Conservation (phyloP, 495 filamentous ascomycete genomes). For the Hypoxylon subgilvum region DNA sequence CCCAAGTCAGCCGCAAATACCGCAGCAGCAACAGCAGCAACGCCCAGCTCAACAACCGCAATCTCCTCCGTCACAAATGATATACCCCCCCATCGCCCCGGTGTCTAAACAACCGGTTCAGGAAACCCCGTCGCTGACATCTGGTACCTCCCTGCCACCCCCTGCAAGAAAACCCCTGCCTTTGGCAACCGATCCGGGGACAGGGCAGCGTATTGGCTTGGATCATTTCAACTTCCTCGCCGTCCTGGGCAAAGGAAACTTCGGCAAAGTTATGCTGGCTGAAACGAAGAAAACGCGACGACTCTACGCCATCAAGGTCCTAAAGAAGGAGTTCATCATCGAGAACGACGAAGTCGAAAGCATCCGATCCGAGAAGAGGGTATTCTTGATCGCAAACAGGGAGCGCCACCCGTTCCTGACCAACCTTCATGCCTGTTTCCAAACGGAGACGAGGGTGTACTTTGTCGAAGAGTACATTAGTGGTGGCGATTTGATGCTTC, state of each 20-base stretch:
- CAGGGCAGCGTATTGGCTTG: slow-evolving; percentile 82
- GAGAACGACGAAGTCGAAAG: slow-evolving; percentile 99
- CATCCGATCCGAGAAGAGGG: slow-evolving; percentile 94
- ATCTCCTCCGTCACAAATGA: slow-evolving; percentile 47
- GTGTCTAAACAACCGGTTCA: slow-evolving; percentile 49
- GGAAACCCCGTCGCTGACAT: slow-evolving; percentile 43
- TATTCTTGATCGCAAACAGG: slow-evolving; percentile 96
- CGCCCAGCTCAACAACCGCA: slow-evolving; percentile 44
- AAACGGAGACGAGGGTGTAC: slow-evolving; percentile 97
- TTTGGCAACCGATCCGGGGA: slow-evolving; percentile 65
- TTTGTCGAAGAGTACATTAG: slow-evolving; percentile 99
- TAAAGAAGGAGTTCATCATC: slow-evolving; percentile 99
- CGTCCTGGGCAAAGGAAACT: slow-evolving; percentile 98
- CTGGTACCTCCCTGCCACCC: slow-evolving; percentile 43
- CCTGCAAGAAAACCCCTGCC: slow-evolving; percentile 59
- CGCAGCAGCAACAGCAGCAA: slow-evolving; percentile 42
- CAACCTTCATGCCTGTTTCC: slow-evolving; percentile 97
- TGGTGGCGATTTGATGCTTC: slow-evolving; percentile 97
- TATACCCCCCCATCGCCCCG: slow-evolving; percentile 32
- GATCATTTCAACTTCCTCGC: slow-evolving; percentile 99
- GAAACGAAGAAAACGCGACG: slow-evolving; percentile 92
- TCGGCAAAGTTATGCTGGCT: slow-evolving; percentile 99
- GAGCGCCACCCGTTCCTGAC: slow-evolving; percentile 96
- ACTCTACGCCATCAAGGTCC: slow-evolving; percentile 97
- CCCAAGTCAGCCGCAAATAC: slow-evolving; percentile 48